Evolutionary conservation across 352 stramenopile genomes (phyloP).

Genomic region (Ophiocytium majus): DNA sequence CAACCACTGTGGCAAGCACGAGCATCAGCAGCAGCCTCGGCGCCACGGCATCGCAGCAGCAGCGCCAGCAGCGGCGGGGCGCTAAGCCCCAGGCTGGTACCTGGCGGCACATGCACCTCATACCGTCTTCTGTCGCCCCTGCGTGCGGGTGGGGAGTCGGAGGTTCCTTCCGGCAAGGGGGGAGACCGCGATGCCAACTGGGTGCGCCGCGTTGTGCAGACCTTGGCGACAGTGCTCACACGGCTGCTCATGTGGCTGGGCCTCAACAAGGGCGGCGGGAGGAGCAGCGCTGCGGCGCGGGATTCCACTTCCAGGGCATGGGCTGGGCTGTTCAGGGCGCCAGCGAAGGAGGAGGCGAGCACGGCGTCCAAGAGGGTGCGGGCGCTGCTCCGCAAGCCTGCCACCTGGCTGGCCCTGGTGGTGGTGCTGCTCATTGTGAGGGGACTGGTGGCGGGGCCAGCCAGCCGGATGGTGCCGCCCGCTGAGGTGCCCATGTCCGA

Average conservation of each 20-base stretch:
- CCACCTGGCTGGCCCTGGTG: not conserved
- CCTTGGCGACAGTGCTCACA: not conserved
- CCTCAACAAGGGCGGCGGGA: not conserved
- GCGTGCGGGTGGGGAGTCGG: not conserved
- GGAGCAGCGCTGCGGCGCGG: too few relatives aligned
- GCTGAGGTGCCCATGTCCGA: constrained; percentile 7
- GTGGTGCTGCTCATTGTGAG: not conserved
- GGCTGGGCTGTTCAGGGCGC: not conserved
- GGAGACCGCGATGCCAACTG: not conserved
- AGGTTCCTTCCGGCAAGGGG: not conserved
- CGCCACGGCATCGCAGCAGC: too few relatives aligned
- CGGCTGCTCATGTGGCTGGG: not conserved
- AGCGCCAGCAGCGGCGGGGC: too few relatives aligned
- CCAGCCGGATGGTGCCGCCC: not conserved
- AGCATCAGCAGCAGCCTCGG: too few relatives aligned
- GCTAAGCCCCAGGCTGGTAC: too few relatives aligned
- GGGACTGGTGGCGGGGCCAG: not conserved
- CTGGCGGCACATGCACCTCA: too few relatives aligned
- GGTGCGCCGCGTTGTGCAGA: not conserved
- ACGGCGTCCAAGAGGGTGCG: not conserved
- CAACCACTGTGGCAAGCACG: too few relatives aligned
- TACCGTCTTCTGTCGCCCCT: too few relatives aligned
- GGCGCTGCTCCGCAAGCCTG: not conserved
- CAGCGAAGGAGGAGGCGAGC: not conserved
- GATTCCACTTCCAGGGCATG: too few relatives aligned